Base-by-base conservation (phyloP, 768 basidiomycete species). In the Coprinopsis sp. region DNA sequence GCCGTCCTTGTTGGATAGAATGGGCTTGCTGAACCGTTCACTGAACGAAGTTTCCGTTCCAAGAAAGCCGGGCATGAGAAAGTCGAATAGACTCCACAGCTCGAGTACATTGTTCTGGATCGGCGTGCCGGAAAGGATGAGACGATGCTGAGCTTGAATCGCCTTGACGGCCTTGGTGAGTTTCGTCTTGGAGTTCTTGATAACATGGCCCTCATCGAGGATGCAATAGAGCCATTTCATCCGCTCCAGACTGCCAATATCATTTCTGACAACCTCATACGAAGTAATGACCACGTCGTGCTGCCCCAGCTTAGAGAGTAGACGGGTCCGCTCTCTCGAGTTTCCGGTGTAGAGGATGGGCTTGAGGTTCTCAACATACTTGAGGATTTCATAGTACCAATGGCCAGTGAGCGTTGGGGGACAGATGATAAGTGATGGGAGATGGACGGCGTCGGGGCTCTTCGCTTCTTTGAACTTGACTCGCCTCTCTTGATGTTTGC, bases 41-140 rank as follows among this genome's bases (percentile, higher is more conserved):
- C 91, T 95, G 72, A 99, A 99, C 2, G 84, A 86, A 12, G 83
- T 64, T 64, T 98, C 96, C 11, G 87, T 92, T n/a, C 96, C 96
- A 42, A 99, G 71, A 70, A 99, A 98, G 3, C 96, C 96, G 13
- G 96, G 96, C 96, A 99, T 99, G 54, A 99, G 70, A 69, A 98
- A 99, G 66, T 99, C 96, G 64, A 99, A 99, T 34, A 99, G 69
- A 65, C 91, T 96, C 96, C 96, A 99, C 2, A 99, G 70, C 62
- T 99, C 96, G 39, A 99, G 72, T 2, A 99, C 93, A 61, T 99
- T 98, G 63, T 99, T 99, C 68, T 99, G 96, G 48, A 99, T 98
- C 0, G 96, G 96, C 5, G 96, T 99, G 29, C 96, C 96, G 0
- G 93, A 96, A 2, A 99, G 72, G 58, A 99, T 89, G 18, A 99